Evolutionary conservation across 2,329 filamentous ascomycete species (phyloP), one percentile per base, ranked within the genome.

Genomic region (Cadophora gregata): DNA sequence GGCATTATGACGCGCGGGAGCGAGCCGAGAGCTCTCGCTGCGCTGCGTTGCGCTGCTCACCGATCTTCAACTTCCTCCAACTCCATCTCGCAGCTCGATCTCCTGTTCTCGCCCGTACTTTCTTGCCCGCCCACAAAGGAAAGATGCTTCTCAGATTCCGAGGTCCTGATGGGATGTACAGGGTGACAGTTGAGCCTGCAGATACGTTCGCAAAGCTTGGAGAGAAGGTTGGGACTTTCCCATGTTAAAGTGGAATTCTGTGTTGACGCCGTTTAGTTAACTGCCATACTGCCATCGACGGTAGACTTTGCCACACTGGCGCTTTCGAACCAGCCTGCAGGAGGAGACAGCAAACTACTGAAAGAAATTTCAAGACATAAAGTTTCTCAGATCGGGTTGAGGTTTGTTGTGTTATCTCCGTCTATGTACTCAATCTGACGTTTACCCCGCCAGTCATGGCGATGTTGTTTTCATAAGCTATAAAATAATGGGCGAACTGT

Each of bases 401-500:
- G 83, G 86, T 87, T 80, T 69, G 80, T 47, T 36, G 27, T 29
- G 19, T 5, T 47, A 24, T 29, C 33, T n/a, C 24, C n/a, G 12
- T 16, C 25, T 4, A 45, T 27, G 16, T 1, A 25, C 19, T 8
- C 1, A 27, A 29, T 21, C 61, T 62, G 19, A 65, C 47, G 36
- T 29, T 62, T 19, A 21, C 31, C 25, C 50, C 29, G 38, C 25
- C 4, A 96, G 92, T 69, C 93, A 99, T 77, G 96, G 96, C 70
- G 93, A 97, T 76, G 88, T 97, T 76, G 88, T 99, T 70, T 99
- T 93, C 79, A 83, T 98, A 71, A 89, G 87, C 71, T 99, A 96
- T 80, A 81, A 89, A 72, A 86, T 91, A 74, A 81, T 85, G 63
- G 78, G 81, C 70, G 85, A 85, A 58, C 64, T 64, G 68, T 63